Evolutionary conservation across 2,329 filamentous ascomycete genomes (phyloP), one percentile per base, ranked within the genome.

Genomic region (Chrysoporthe deuterocubensis): DNA sequence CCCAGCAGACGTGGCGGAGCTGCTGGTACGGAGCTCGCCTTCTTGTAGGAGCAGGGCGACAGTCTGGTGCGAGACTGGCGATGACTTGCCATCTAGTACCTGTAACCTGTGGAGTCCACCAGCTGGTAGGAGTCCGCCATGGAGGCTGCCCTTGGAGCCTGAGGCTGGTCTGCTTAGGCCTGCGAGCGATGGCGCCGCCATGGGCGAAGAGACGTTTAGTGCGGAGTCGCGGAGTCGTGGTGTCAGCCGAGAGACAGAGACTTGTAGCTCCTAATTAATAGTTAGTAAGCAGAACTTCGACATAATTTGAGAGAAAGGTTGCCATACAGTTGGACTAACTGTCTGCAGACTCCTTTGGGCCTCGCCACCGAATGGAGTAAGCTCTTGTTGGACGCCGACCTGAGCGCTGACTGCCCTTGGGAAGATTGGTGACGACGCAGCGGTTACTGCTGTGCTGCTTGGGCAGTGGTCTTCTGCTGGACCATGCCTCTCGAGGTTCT

Each of bases 291-390:
- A 40, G n/a, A 61, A n/a, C 42, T 48, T 61, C 9, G 58, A n/a
- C 37, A 56, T 50, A 2, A 44, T 65, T 3, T 32, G 16, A 21
- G 14, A 40, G 13, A 4, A 42, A 34, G 21, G n/a, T 16, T 26
- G 34, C 14, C 68, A 14, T 70, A 70, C 68, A 63, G 62, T 56
- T 42, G 40, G 59, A 68, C 59, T 66, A 63, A 66, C 48, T 43
- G 59, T 50, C 59, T 54, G 62, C 14, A 44, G 58, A 46, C 9
- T 59, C 34, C 61, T 26, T 6, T 60, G 59, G 62, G 63, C 54
- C 37, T 56, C 50, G 54, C 59, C 66, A 26, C 59, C 18, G 21
- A 21, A 7, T 37, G 26, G 59, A 16, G 58, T 32, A 1, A 26
- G n/a, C 16, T 64, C 48, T 44, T 34, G 62, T 46, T 46, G 60